Conservation (phyloP, 2,329 filamentous ascomycete species). For the Didymella sp. region DNA sequence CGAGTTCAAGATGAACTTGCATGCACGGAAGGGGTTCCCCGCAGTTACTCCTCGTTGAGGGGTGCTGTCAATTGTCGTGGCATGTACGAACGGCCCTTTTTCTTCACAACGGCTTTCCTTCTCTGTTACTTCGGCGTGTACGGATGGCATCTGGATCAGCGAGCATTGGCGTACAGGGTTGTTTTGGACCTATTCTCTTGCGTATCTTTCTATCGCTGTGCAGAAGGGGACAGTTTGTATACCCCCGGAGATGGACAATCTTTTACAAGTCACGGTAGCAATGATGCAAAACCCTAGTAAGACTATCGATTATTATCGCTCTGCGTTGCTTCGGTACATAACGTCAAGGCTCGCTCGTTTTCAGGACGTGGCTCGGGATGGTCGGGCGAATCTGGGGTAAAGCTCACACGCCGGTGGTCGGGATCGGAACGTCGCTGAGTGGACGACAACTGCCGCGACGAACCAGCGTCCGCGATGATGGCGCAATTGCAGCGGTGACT, state of each 20-base stretch:
- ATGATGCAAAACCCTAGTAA: not conserved
- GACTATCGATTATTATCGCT: not conserved
- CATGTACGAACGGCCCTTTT: not conserved
- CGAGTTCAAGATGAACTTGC: constrained; percentile 72
- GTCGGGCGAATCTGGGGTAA: constrained; percentile 31
- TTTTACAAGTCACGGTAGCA: not conserved
- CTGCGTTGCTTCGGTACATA: not conserved
- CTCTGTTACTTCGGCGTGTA: not conserved
- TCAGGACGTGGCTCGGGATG: constrained; percentile 10
- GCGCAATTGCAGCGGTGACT: constrained; percentile 48
- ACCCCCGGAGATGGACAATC: not conserved
- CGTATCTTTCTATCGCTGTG: constrained; percentile 3
- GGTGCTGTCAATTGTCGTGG: not conserved
- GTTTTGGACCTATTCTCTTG: not conserved
- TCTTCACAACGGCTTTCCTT: constrained; percentile 1
- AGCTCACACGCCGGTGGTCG: constrained; percentile 28
- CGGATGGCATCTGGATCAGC: constrained; percentile 7
- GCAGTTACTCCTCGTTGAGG: constrained; percentile 49
- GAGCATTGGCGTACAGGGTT: constrained; percentile 7
- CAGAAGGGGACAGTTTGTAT: constrained; percentile 3
- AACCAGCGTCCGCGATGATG: constrained; percentile 32
- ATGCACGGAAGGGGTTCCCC: constrained; percentile 62
- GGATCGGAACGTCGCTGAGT: constrained; percentile 29
- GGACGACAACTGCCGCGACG: constrained; percentile 34
- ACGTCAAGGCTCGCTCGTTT: not conserved